Base-by-base conservation (phyloP, 2,329 filamentous ascomycete species). In the Scorias spongiosa region DNA sequence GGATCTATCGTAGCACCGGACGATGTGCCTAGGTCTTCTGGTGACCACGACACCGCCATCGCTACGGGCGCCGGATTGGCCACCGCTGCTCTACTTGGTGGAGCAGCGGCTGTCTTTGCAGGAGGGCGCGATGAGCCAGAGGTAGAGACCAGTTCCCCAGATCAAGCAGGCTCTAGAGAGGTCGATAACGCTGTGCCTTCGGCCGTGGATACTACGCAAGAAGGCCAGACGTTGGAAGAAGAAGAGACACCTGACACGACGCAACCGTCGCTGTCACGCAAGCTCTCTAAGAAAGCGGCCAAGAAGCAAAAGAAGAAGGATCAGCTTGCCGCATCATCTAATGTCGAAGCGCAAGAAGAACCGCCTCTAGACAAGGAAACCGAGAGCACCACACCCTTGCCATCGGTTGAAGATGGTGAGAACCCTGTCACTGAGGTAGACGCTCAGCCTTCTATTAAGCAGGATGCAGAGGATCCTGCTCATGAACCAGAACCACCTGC, bases 81-180 rank as follows among this genome's bases (percentile, higher is more conserved):
- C 14, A 53, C 54, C 11, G 54, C 51, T 34, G 56, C 56, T 10
- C 46, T 55, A 45, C 34, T 57, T 39, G 55, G 54, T 18, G 50
- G 53, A 30, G 56, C 53, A 37, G 55, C 53, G 39, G 55, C 54
- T 10, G 51, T 53, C 1, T 51, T 54, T 44, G 52, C 45, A 49
- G 2, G 45, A 48, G 36, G 29, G 42, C 38, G 42, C 9, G 46
- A 47, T 28, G 42, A 42, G 29, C 49, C 50, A n/a, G 47, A 10
- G 50, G 51, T 29, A 44, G 43, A 12, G n/a, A 17, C 34, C 30
- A n/a, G 20, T 26, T 7, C 20, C 20, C 20, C 7, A 26, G 20
- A 26, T 26, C 20, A 26, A 26, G 20, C 7, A 26, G 20, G 3
- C 7, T 3, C 20, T 4, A 3, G 10, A 12, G 15, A 38, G 37